phyloP scores from a whole-genome alignment of 768 basidiomycete species.

The Auriscalpium vulgare region DNA sequence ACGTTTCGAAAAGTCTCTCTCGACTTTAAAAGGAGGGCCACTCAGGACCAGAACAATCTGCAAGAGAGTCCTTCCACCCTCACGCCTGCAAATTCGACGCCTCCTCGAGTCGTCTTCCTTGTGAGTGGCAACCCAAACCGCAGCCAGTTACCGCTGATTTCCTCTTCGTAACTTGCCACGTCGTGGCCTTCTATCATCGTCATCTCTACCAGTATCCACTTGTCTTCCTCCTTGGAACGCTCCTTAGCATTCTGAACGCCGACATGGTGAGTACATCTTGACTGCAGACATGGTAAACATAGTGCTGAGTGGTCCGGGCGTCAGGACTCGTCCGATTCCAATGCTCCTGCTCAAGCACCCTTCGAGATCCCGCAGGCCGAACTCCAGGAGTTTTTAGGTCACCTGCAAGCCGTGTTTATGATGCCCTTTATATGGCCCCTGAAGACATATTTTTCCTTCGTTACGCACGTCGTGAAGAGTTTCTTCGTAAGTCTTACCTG shows the following conservation, averaged over 20 bases:
- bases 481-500: constrained; percentile 1
- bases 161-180: too few species aligned
- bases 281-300: too few species aligned
- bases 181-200: too few species aligned
- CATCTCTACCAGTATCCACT: too few species aligned
- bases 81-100: too few species aligned
- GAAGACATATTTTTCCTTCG: background rate
- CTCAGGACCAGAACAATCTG: constrained; percentile 2
- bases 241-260: too few species aligned
- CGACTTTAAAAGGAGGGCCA: constrained; percentile 5
- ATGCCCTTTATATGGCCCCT: constrained; percentile 10
- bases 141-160: too few species aligned
- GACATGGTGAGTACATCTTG: too few species aligned
- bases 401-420: constrained; percentile 3
- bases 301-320: too few species aligned
- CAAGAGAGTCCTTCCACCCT: constrained; percentile 3
- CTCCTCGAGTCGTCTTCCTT: too few species aligned
- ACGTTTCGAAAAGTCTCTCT: background rate
- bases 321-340: background rate
- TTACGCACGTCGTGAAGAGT: background rate
- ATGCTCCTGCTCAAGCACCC: background rate
- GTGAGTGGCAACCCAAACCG: too few species aligned
- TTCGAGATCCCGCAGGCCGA: background rate
- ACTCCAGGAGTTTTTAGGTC: background rate
- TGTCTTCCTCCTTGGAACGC: too few species aligned